A percentile compares a stretch with the other conserved stretches of the same genome.
These are phyloP conservation scores for Penicillium paxilli DNA, from an alignment of 495 filamentous ascomycete species.

Conservation along the genomic window DNA sequence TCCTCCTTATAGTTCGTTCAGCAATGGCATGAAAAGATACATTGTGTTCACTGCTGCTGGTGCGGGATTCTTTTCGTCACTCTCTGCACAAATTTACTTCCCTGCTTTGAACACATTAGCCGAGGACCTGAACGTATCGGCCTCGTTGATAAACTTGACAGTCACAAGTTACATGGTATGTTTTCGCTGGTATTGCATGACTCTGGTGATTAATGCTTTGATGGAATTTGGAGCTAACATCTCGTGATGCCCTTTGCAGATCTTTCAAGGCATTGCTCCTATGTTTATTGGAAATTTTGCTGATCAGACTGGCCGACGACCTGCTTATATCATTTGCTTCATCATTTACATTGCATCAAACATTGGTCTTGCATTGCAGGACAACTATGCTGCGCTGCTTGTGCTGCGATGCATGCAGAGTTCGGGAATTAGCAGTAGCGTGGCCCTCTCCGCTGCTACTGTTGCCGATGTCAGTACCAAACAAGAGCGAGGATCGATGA, in stretches of 20 bases:
- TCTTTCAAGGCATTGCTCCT: conserved; percentile 52
- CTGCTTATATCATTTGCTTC: conserved; percentile 48
- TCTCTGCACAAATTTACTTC: conserved; percentile 75
- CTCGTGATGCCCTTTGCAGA: conserved; percentile 17
- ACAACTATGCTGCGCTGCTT: conserved; percentile 47
- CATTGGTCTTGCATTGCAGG: conserved; percentile 49
- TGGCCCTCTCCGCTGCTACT: conserved; percentile 41
- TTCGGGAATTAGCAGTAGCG: conserved; percentile 46
- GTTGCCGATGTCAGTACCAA: conserved; percentile 43
- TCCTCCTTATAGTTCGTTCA: conserved; percentile 16
- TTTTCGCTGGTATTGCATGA: conserved; percentile 6
- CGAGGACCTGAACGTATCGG: conserved; percentile 57
- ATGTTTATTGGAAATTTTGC: conserved; percentile 49
- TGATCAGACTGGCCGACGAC: conserved; percentile 48
- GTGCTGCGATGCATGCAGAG: conserved; percentile 52
- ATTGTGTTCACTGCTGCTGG: conserved; percentile 14
- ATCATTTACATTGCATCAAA: conserved; percentile 48
- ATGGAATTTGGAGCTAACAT: background rate
- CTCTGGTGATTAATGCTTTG: background rate
- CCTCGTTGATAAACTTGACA: conserved; percentile 66
- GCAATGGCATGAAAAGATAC: conserved; percentile 11
- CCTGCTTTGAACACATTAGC: conserved; percentile 65
- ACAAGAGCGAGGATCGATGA: conserved; percentile 44
- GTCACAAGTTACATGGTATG: conserved; percentile 64
- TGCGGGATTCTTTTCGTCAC: conserved; percentile 67